phyloP scores from a whole-genome alignment of 495 filamentous ascomycete genomes.

The Glarea lozoyensis region DNA sequence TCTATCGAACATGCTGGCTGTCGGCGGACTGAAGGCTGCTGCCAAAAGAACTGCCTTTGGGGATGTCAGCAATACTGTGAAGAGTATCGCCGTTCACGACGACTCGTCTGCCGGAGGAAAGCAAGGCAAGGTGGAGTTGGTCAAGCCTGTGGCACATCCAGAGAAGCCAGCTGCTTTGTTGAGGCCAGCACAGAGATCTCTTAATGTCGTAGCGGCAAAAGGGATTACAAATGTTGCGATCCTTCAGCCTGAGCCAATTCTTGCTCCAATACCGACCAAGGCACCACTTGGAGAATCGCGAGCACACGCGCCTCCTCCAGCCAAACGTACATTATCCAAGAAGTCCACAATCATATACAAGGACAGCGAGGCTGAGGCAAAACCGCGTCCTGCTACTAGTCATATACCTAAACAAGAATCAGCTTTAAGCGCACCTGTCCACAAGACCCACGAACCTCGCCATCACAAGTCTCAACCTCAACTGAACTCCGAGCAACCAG shows the following conservation, averaged over 20 bases:
- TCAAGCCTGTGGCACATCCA: conserved; percentile 16
- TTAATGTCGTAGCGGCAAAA: conserved; percentile 35
- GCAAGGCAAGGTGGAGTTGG: conserved; percentile 19
- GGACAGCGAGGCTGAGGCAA: conserved; percentile 33
- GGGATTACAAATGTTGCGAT: conserved; percentile 34
- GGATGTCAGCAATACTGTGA: conserved; percentile 68
- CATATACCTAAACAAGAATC: conserved; percentile 5
- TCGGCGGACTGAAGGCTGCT: conserved; percentile 53
- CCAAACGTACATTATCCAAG: conserved; percentile 47
- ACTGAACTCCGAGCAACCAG: conserved; percentile 12
- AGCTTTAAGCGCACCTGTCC: conserved; percentile 11
- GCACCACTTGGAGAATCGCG: not conserved
- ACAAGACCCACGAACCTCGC: conserved; percentile 22
- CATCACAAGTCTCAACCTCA: conserved; percentile 37
- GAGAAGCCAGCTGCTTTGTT: conserved; percentile 37
- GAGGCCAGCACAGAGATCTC: conserved; percentile 57
- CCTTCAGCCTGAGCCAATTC: not conserved
- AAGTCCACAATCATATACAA: conserved; percentile 58
- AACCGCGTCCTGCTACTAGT: conserved; percentile 1
- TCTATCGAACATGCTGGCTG: conserved; percentile 43
- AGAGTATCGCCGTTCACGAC: conserved; percentile 37
- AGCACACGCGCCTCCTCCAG: conserved; percentile 11
- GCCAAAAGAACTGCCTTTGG: conserved; percentile 70
- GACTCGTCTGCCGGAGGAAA: conserved; percentile 44
- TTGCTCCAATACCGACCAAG: conserved; percentile 7